These are phyloP conservation scores for Skeletonema costatum DNA, from an alignment of 108 stramenopile species.

Conservation along the genomic window DNA sequence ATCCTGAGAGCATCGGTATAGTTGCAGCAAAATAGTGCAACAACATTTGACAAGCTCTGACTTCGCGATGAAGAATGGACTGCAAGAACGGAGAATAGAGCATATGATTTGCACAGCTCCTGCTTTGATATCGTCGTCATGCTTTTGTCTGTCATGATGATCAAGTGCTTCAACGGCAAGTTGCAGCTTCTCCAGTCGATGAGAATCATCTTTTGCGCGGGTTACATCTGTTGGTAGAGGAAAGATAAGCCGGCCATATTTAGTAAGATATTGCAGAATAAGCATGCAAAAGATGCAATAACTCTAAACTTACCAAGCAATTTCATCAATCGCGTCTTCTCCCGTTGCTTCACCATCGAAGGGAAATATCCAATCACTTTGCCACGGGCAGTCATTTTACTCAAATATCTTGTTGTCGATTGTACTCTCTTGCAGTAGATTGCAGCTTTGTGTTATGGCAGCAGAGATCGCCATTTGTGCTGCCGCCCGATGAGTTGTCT, in stretches of 20 bases:
- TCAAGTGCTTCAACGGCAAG: conserved; percentile 20
- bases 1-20: conserved; percentile 36
- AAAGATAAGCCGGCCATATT: neutral
- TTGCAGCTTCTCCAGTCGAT: conserved; percentile 23
- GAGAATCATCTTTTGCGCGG: conserved; percentile 23
- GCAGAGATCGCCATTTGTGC: neutral
- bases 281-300: neutral
- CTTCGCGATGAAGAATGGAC: conserved; percentile 35
- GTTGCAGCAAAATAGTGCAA: conserved; percentile 17
- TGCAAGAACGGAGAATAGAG: conserved; percentile 35
- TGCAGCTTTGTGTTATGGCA: neutral
- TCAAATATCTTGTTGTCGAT: neutral
- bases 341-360: conserved; percentile 18
- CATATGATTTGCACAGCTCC: conserved; percentile 37
- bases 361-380: conserved; percentile 46
- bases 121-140: conserved; percentile 31
- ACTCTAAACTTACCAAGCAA: conserved; percentile 29
- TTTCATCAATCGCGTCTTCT: conserved; percentile 26
- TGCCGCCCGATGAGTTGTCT: neutral
- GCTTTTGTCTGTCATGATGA: conserved; percentile 28
- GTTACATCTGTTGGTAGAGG: conserved; percentile 23
- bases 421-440: neutral
- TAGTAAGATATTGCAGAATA: neutral
- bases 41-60: conserved; percentile 23
- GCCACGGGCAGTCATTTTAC: conserved; percentile 8